Percentiles rank a stretch among this genome's conserved stretches.
Conservation (phyloP, 805 yeast species). For the Cyberlindnera meyerae region DNA sequence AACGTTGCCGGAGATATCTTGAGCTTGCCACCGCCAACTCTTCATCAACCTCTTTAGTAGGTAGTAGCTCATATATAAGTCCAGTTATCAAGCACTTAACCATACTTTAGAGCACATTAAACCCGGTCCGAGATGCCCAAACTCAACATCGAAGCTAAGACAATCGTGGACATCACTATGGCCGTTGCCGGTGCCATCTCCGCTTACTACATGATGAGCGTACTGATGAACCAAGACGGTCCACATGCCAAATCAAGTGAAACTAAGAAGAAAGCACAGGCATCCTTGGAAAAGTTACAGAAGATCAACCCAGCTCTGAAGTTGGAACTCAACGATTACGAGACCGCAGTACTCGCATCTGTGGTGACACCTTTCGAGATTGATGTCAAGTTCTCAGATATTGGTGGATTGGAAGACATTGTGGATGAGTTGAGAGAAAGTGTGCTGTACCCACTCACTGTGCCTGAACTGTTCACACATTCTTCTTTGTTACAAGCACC, state of each 20-base stretch:
- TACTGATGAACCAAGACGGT: slow-evolving; percentile 39
- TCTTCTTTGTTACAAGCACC: slow-evolving; percentile 84
- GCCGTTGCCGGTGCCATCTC: slow-evolving; percentile 64
- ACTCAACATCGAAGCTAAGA: slow-evolving; percentile 33
- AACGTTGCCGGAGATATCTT: no score
- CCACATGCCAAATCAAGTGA: slow-evolving; percentile 48
- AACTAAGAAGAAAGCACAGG: slow-evolving; percentile 55
- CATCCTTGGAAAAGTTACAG: slow-evolving; percentile 53
- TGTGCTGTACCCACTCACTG: slow-evolving; percentile 79
- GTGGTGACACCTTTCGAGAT: slow-evolving; percentile 85
- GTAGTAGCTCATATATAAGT: no score
- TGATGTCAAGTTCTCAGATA: slow-evolving; percentile 63
- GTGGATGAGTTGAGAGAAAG: slow-evolving; percentile 84
- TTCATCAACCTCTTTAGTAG: no score
- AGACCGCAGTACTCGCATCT: slow-evolving; percentile 66
- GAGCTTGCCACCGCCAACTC: no score
- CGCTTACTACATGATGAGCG: slow-evolving; percentile 55
- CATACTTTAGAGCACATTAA: no score
- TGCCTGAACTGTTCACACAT: slow-evolving; percentile 67
- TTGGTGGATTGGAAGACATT: slow-evolving; percentile 84
- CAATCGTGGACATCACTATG: slow-evolving; percentile 42
- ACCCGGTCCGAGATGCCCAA: slow-evolving; percentile 14
- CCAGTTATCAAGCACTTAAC: no score
- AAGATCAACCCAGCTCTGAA: slow-evolving; percentile 53
- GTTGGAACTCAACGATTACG: slow-evolving; percentile 64